A percentile compares a stretch with the other conserved stretches of the same genome.
These are phyloP conservation scores for Penicillium angulare DNA, from an alignment of 495 filamentous ascomycete genomes.

Conservation along the genomic window DNA sequence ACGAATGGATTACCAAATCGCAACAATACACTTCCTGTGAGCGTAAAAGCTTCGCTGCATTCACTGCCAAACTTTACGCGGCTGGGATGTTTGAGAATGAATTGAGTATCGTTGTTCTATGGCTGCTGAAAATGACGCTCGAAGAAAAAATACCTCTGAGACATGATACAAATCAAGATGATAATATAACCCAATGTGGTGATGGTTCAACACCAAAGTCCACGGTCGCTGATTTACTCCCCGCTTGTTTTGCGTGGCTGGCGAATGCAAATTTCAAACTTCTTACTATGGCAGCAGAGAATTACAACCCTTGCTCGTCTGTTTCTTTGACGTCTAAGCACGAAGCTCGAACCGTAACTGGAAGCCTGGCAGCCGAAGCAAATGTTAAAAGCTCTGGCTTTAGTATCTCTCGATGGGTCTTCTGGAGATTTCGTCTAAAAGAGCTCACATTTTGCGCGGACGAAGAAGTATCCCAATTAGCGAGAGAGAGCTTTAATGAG, in stretches of 20 bases:
- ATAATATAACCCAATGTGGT: neutral
- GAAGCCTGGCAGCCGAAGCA: neutral
- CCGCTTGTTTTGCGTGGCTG: neutral
- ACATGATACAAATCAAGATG: neutral
- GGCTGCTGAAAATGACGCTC: neutral
- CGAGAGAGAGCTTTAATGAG: neutral
- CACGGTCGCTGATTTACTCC: neutral
- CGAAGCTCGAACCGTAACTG: neutral
- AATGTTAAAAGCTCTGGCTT: neutral
- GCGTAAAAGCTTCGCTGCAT: neutral
- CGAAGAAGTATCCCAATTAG: neutral
- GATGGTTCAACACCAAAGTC: neutral
- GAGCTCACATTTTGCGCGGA: neutral
- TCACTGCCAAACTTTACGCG: neutral
- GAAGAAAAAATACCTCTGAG: neutral
- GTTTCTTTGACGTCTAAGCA: neutral
- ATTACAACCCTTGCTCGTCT: neutral
- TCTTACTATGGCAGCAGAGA: neutral
- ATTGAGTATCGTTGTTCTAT: neutral
- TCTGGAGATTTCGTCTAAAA: neutral
- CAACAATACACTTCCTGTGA: neutral
- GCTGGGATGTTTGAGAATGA: neutral
- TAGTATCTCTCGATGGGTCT: neutral
- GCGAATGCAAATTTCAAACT: neutral
- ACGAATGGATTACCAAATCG: neutral